Conservation (phyloP, 441 rosid genomes). For the Pelargonium cotyledonis region DNA sequence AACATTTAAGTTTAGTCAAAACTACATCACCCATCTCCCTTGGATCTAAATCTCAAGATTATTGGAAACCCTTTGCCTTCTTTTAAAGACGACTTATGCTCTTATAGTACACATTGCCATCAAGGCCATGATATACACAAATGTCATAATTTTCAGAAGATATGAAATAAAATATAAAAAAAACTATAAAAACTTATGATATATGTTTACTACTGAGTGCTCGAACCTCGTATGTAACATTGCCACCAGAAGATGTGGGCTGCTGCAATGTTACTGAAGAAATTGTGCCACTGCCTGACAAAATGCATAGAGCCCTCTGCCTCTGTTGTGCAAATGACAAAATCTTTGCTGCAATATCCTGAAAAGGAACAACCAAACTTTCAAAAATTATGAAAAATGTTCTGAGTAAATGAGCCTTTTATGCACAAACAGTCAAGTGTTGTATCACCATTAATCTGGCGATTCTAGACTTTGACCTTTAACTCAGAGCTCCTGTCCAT, state of each 20-base stretch:
- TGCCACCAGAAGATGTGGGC: constrained; percentile 59
- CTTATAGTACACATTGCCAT: too few relatives aligned
- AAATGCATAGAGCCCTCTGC: constrained; percentile 81
- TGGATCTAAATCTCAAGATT: too few relatives aligned
- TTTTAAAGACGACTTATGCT: too few relatives aligned
- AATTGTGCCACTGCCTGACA: constrained; percentile 86
- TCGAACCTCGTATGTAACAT: constrained; percentile 68
- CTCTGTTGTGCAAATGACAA: constrained; percentile 78
- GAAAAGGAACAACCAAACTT: constrained; percentile 12
- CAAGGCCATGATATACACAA: too few relatives aligned
- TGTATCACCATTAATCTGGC: not conserved
- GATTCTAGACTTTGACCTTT: not conserved
- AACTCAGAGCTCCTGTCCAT: not conserved
- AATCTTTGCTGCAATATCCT: constrained; percentile 84
- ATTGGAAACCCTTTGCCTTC: too few relatives aligned
- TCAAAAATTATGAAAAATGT: not conserved
- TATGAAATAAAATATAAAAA: not conserved
- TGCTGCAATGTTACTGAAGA: constrained; percentile 78
- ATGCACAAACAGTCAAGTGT: not conserved
- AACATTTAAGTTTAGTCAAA: too few relatives aligned
- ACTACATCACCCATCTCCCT: too few relatives aligned
- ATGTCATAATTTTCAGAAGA: not conserved
- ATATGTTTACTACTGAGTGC: constrained; percentile 9
- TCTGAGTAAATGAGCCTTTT: constrained; percentile 2
- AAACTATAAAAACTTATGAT: not conserved